Base-by-base conservation (phyloP, 495 filamentous ascomycete species). In the Filosporella fistucella region DNA sequence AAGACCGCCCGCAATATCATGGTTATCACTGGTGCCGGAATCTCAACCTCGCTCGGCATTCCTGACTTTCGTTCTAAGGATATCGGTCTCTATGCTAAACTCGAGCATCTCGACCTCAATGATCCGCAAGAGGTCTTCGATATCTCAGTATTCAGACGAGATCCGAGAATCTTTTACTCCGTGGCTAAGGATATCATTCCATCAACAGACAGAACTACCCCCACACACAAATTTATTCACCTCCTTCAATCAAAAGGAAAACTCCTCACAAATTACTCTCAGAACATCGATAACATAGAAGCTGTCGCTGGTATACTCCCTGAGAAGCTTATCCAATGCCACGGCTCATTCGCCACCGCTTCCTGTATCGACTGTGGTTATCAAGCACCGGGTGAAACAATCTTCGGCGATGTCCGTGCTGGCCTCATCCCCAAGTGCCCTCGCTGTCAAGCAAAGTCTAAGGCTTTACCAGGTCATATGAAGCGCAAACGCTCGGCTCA, bases 251-350 rank as follows among this genome's bases (percentile, higher is more conserved):
- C 90, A 49, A 88, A 91, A 62, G 82, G 80, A 17, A 95, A 95
- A 59, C 79, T 98, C 16, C 74, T 96, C 40, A 97, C 91, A 21
- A 95, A 96, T 66, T 98, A 96, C 68, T 94, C 91, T 2, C 93
- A 98, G 63, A 98, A 98, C 62, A 98, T 98, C 56, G 93, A 98
- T 69, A 96, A 97, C 57, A 84, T 98, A 38, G 93, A 98, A 61
- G 80, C 78, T 25, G 82, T 86, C 46, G 93, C 91, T 1, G 93
- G 93, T 12, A 91, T 98, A 38, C 59, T 64, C 5, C 73, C 81
- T 0, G 85, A 91, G 28, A 95, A 95, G 49, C 80, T 98, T 10
- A 84, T 98, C 17, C 93, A 98, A 63, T 97, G 93, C 60, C 93
- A 98, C 55, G 93, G 93, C 41, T 93, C 87, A 11, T 98, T 96